Conservation (phyloP, 2,329 filamentous ascomycete species). For the Phialophora verrucosa region DNA sequence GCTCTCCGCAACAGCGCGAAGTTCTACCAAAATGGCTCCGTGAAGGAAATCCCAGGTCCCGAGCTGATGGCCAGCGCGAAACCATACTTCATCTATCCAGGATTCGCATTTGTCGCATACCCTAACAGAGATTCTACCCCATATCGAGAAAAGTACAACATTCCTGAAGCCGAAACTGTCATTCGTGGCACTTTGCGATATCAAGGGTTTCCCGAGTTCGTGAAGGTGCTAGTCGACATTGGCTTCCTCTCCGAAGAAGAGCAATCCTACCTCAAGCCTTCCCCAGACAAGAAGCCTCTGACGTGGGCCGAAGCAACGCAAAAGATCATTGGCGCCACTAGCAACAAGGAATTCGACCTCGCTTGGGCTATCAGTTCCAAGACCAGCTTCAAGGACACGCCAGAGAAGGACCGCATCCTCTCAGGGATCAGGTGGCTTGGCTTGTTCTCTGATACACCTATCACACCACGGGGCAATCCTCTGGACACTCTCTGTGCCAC, state of each 20-base stretch:
- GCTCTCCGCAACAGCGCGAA: conserved; percentile 85
- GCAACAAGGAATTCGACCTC: conserved; percentile 71
- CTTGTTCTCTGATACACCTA: conserved; percentile 70
- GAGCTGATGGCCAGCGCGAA: conserved; percentile 87
- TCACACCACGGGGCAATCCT: conserved; percentile 75
- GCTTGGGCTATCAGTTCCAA: conserved; percentile 75
- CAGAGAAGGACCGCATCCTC: conserved; percentile 73
- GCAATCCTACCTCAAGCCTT: conserved; percentile 61
- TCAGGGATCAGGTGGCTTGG: conserved; percentile 74
- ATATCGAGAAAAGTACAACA: conserved; percentile 87
- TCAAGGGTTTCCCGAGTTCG: conserved; percentile 87
- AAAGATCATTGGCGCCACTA: conserved; percentile 73
- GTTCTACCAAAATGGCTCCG: conserved; percentile 73
- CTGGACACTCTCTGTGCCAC: conserved; percentile 90
- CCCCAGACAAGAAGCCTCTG: conserved; percentile 58
- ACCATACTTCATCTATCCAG: conserved; percentile 88
- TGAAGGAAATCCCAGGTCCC: conserved; percentile 64
- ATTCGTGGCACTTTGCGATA: conserved; percentile 85
- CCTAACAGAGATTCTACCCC: conserved; percentile 88
- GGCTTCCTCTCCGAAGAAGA: conserved; percentile 81
- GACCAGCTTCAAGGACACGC: conserved; percentile 70
- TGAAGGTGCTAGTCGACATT: conserved; percentile 84
- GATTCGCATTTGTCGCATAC: conserved; percentile 89
- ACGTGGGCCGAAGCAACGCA: conserved; percentile 86
- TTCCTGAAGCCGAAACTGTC: conserved; percentile 88